Base-by-base conservation (phyloP, 305 asterid genomes). In the Rubia balearica region DNA sequence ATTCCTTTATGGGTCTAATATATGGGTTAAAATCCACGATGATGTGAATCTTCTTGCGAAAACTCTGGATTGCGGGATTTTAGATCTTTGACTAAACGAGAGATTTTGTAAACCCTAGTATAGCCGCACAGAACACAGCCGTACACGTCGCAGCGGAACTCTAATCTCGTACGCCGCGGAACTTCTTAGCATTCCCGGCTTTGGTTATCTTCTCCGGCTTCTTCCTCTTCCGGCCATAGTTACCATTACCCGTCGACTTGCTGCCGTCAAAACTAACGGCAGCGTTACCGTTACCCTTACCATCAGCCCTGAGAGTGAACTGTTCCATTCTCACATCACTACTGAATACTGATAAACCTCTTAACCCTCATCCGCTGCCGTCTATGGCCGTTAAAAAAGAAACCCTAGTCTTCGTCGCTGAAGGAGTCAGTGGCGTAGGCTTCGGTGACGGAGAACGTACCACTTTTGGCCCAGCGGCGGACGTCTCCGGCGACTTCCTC, bases 141-240 rank as follows among this genome's bases (percentile, higher is more conserved):
- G 88, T 24, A 81, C 86, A 27, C 93, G 91, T 24, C 87, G 82
- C 53, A 42, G 7, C 14, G 96, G 98, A 76, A 88, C 98, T 42
- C 98, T 83, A 61, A 91, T 91, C 86, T 91, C 98, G 21, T 55
- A 91, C 98, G 9, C 98, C 98, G 71, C 96, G 92, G 65, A 80
- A 91, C 85, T 86, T 91, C 80, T 69, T 80, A 10, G 24, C 82
- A 0, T 49, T 76, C 0, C 73, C 74, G 36, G n/a, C 63, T 4
- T 36, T 36, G 5, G 40, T 36, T 36, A 36, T 4, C 40, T 9
- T 73, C 71, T 51, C 64, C 79, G 48, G 10, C 48, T 46, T 63
- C 53, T 80, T 80, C 77, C 83, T 69, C 77, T 80, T 82, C 74
- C 64, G 67, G 8, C 55, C 72, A 17, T 40, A 36, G 66, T 53